phyloP scores from a whole-genome alignment of 2,329 filamentous ascomycete genomes.

The Aspergillus floridensis region DNA sequence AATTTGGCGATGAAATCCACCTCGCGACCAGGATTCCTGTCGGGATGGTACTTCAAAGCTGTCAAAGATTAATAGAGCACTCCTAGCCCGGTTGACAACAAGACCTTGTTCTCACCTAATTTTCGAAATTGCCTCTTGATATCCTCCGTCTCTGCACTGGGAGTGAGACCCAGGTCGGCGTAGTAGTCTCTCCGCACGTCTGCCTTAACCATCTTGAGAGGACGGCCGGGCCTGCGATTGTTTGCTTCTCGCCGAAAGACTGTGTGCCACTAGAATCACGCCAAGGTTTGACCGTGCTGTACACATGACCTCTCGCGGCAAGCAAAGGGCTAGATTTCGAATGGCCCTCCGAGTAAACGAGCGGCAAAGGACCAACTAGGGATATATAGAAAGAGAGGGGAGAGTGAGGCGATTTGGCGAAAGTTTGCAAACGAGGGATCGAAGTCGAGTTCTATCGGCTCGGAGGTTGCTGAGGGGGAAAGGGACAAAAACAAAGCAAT shows the following conservation, averaged over 20 bases:
- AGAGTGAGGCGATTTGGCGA: background rate
- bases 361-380: background rate
- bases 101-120: slow-evolving; percentile 57
- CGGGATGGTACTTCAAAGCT: slow-evolving; percentile 85
- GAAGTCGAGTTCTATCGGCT: background rate
- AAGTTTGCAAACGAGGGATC: background rate
- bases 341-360: background rate
- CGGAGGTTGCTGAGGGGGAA: background rate
- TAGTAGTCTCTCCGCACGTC: slow-evolving; percentile 77
- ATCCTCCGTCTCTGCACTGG: slow-evolving; percentile 67
- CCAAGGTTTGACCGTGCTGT: slow-evolving; percentile 13
- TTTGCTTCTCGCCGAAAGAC: slow-evolving; percentile 11
- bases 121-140: slow-evolving; percentile 86
- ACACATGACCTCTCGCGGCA: slow-evolving; percentile 21
- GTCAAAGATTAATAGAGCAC: slow-evolving; percentile 10
- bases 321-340: background rate
- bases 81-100: background rate
- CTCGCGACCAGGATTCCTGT: slow-evolving; percentile 82
- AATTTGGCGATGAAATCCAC: slow-evolving; percentile 77
- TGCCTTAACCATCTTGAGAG: slow-evolving; percentile 62
- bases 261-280: slow-evolving; percentile 12
- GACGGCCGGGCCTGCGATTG: background rate
- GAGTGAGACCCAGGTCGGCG: slow-evolving; percentile 71
- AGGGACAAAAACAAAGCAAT: background rate
- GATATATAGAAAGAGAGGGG: background rate